These are phyloP conservation scores for Chlorencoelia australis DNA, from an alignment of 2,329 filamentous ascomycete genomes.

Conservation along the genomic window DNA sequence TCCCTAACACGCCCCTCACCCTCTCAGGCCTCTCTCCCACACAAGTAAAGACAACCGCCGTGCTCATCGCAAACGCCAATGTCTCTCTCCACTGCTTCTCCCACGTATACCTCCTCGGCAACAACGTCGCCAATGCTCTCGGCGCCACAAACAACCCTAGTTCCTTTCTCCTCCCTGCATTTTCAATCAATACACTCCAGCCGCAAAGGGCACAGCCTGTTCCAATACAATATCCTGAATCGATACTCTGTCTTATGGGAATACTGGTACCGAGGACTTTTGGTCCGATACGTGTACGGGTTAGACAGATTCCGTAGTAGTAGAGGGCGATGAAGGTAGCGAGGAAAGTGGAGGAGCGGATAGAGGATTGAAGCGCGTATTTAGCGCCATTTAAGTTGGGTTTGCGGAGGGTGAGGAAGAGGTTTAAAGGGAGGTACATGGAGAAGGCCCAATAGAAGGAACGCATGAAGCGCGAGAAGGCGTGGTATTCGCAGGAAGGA, in stretches of 20 bases:
- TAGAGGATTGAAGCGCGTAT: constrained; percentile 46
- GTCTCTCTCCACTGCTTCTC: constrained; percentile 59
- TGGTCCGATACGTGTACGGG: constrained; percentile 64
- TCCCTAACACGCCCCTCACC: constrained; percentile 60
- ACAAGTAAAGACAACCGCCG: constrained; percentile 60
- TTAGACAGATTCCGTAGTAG: constrained; percentile 77
- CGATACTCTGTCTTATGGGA: constrained; percentile 39
- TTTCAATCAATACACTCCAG: constrained; percentile 72
- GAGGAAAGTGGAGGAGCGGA: constrained; percentile 67
- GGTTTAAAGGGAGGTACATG: constrained; percentile 66
- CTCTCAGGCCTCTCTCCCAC: constrained; percentile 50
- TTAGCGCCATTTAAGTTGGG: constrained; percentile 35
- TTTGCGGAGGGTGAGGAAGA: constrained; percentile 48
- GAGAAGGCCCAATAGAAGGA: constrained; percentile 66
- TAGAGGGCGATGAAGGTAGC: constrained; percentile 69
- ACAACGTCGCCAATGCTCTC: constrained; percentile 61
- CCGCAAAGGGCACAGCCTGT: constrained; percentile 67
- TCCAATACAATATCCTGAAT: constrained; percentile 58
- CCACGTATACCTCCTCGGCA: constrained; percentile 57
- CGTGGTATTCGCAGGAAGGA: constrained; percentile 64
- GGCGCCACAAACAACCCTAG: constrained; percentile 74
- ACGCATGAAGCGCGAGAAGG: constrained; percentile 60
- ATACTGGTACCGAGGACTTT: constrained; percentile 47
- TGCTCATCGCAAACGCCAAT: constrained; percentile 54
- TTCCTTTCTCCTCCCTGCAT: constrained; percentile 54